These are phyloP conservation scores for Zopfochytrium polystomum DNA, from an alignment of 371 early-diverging fungal genomes.

Conservation along the genomic window DNA sequence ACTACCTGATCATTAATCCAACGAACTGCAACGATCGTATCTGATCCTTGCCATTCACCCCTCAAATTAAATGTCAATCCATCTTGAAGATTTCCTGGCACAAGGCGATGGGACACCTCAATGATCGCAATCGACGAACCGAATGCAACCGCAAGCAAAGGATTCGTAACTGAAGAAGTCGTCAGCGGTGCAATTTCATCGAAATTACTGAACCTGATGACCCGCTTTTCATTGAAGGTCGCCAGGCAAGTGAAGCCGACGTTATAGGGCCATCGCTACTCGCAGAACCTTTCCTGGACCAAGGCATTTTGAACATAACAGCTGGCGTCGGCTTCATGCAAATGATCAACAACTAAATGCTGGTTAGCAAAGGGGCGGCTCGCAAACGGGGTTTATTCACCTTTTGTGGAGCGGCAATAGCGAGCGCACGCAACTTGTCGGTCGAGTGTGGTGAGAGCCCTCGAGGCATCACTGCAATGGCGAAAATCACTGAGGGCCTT, in stretches of 20 bases:
- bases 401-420: conserved; percentile 71
- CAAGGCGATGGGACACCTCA: conserved; percentile 7
- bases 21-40: conserved; percentile 69
- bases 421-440: conserved; percentile 68
- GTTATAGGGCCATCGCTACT: background rate
- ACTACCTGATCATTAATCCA: conserved; percentile 73
- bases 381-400: conserved; percentile 69
- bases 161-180: conserved; percentile 18
- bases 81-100: background rate
- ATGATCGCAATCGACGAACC: conserved; percentile 19
- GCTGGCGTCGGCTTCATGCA: conserved; percentile 72
- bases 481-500: conserved; percentile 54
- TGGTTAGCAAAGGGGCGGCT: no score
- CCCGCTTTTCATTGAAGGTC: conserved; percentile 13
- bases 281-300: background rate
- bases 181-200: no score
- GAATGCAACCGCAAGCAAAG: conserved; percentile 27
- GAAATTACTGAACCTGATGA: no score
- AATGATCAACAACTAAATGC: no score
- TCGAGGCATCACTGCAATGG: conserved; percentile 64
- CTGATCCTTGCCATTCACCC: conserved; percentile 19
- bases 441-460: conserved; percentile 61
- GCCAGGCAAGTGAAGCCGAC: conserved; percentile 22
- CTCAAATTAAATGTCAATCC: background rate
- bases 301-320: conserved; percentile 60